These are phyloP conservation scores for Amphicarpaea edgeworthii DNA, from an alignment of 306 rosid species.

Conservation along the genomic window DNA sequence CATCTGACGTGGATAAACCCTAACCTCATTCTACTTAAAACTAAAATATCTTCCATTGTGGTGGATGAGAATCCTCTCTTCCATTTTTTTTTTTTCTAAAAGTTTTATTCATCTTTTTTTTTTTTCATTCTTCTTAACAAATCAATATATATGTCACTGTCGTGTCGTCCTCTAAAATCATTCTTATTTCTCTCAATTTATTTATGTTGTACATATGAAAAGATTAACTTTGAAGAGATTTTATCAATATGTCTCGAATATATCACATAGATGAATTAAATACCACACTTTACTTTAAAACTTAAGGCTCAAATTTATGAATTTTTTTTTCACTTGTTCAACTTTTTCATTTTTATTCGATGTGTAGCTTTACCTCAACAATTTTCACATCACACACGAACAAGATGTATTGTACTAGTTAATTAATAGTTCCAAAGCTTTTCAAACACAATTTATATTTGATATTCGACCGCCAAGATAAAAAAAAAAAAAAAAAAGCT, in stretches of 20 bases:
- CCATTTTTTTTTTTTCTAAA: background rate
- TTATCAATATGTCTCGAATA: too few relatives aligned
- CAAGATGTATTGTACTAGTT: background rate
- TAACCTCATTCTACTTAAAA: background rate
- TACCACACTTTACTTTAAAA: too few relatives aligned
- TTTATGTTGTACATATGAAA: too few relatives aligned
- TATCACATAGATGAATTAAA: too few relatives aligned
- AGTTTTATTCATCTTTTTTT: too few relatives aligned
- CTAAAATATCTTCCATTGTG: background rate
- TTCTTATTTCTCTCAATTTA: background rate
- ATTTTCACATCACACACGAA: background rate
- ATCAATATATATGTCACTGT: background rate
- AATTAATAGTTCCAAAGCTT: background rate
- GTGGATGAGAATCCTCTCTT: background rate
- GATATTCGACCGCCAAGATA: too few relatives aligned
- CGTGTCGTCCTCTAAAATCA: too few relatives aligned
- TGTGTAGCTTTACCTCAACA: too few relatives aligned
- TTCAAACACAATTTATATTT: background rate
- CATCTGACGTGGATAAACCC: background rate
- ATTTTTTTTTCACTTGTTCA: too few relatives aligned
- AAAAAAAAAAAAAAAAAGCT: constrained; percentile 2
- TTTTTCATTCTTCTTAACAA: background rate
- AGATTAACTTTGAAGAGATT: too few relatives aligned
- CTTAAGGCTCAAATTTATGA: too few relatives aligned
- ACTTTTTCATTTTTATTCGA: too few relatives aligned